Conservation (phyloP, 306 rosid species). For the Malus orientalis region DNA sequence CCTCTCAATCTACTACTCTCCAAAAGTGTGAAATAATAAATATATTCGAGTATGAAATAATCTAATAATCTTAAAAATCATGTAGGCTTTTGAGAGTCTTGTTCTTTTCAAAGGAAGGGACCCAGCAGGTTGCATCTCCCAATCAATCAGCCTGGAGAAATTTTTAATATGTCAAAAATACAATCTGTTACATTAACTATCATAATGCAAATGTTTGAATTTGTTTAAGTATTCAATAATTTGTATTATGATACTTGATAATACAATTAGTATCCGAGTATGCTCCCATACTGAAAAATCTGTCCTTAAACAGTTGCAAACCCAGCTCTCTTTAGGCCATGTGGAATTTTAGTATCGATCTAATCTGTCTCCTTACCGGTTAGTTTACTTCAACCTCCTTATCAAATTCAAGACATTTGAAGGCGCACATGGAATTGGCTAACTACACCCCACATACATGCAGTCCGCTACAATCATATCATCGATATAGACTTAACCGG, state of each 20-base stretch:
- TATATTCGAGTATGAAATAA: conserved; percentile 13
- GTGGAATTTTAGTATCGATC: conserved; percentile 47
- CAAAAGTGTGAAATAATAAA: not conserved
- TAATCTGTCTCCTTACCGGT: conserved; percentile 40
- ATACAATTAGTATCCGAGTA: fast-evolving
- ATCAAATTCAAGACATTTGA: conserved; percentile 23
- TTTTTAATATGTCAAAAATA: too few species aligned
- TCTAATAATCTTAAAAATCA: conserved; percentile 2
- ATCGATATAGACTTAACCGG: not conserved
- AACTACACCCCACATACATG: not conserved
- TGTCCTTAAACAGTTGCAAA: not conserved
- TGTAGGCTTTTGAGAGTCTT: conserved; percentile 23
- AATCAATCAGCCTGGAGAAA: conserved; percentile 4
- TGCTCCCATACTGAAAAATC: too few species aligned
- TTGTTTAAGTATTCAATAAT: too few species aligned
- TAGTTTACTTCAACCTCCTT: conserved; percentile 16
- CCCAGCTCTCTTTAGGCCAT: conserved; percentile 22
- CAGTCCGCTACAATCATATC: not conserved
- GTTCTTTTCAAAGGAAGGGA: conserved; percentile 41
- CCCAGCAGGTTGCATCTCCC: conserved; percentile 14
- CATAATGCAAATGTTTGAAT: fast-evolving
- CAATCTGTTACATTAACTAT: fast-evolving
- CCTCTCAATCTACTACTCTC: conserved; percentile 16
- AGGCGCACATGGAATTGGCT: not conserved
- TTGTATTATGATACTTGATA: too few species aligned